A percentile compares a stretch with the other conserved stretches of the same genome.
Evolutionary conservation across 257 asterid species (phyloP).

Genomic region (Nicotiana knightiana): DNA sequence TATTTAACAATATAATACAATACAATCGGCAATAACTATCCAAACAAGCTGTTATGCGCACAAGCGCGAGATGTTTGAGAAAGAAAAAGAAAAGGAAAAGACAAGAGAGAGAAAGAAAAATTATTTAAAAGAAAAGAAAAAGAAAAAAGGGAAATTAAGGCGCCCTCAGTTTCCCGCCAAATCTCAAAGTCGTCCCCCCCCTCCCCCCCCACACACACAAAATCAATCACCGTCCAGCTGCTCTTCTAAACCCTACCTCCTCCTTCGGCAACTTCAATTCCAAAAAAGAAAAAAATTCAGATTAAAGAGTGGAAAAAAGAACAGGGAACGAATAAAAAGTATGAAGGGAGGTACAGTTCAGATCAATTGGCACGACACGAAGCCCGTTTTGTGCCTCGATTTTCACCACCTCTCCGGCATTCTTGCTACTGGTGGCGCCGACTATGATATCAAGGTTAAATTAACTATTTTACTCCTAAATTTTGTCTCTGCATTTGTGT

Average conservation of each 20-base stretch:
- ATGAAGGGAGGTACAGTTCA: slow-evolving; percentile 93
- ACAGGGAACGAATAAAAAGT: background rate
- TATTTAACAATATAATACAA: too few relatives aligned
- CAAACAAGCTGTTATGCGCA: too few relatives aligned
- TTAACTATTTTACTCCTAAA: background rate
- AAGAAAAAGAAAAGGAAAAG: too few relatives aligned
- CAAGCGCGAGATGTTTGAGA: too few relatives aligned
- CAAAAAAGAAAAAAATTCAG: background rate
- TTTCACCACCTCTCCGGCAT: slow-evolving; percentile 66
- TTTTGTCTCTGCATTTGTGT: background rate
- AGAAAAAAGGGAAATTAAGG: background rate
- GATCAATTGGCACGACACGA: slow-evolving; percentile 91
- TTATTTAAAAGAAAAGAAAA: too few relatives aligned
- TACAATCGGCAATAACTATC: too few relatives aligned
- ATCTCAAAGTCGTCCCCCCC: background rate
- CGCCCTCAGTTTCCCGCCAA: slow-evolving; percentile 7
- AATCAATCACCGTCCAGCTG: background rate
- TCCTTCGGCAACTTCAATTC: background rate
- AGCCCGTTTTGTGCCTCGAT: slow-evolving; percentile 90
- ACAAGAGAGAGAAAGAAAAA: too few relatives aligned
- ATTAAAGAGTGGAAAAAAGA: background rate
- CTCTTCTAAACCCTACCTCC: background rate
- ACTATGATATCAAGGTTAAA: slow-evolving; percentile 82
- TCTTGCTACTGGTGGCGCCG: slow-evolving; percentile 95
- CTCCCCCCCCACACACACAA: background rate